These are phyloP conservation scores for Madurella fahalii DNA, from an alignment of 2,329 filamentous ascomycete genomes.

Conservation along the genomic window DNA sequence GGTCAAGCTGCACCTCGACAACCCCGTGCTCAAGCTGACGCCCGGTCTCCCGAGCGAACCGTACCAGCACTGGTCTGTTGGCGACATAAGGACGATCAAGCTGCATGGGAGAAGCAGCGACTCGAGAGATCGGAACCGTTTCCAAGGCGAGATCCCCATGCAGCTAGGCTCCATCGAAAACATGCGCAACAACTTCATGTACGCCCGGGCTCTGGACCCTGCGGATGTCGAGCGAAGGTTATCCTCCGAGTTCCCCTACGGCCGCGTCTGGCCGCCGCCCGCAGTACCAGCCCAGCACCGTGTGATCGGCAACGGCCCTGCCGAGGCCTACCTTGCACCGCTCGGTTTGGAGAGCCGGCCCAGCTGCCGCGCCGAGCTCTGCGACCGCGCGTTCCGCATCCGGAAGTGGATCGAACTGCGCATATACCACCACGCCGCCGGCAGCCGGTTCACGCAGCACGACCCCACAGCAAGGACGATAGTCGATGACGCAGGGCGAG, in stretches of 20 bases:
- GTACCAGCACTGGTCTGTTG: background rate
- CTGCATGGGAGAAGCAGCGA: constrained; percentile 20
- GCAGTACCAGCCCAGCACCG: constrained; percentile 62
- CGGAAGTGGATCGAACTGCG: constrained; percentile 70
- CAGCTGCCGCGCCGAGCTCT: constrained; percentile 54
- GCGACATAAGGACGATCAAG: background rate
- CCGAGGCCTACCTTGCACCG: constrained; percentile 25
- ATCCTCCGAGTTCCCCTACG: constrained; percentile 39
- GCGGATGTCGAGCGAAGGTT: constrained; percentile 33
- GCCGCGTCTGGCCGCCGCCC: constrained; percentile 70
- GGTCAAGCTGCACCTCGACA: constrained; percentile 69
- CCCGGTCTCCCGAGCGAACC: constrained; percentile 3
- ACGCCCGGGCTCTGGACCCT: constrained; percentile 44
- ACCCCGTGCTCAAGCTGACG: constrained; percentile 61
- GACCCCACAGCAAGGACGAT: no score
- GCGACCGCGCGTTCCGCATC: constrained; percentile 67
- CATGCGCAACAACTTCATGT: constrained; percentile 64
- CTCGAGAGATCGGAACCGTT: constrained; percentile 31
- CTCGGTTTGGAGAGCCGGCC: constrained; percentile 38
- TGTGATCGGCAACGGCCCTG: constrained; percentile 35
- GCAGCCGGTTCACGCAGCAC: no score
- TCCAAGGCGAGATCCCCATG: constrained; percentile 52
- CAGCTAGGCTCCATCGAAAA: constrained; percentile 40
- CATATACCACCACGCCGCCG: background rate
- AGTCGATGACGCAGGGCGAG: no score